These are phyloP conservation scores for Ramularia endophylla DNA, from an alignment of 2,329 filamentous ascomycete genomes.

Conservation along the genomic window DNA sequence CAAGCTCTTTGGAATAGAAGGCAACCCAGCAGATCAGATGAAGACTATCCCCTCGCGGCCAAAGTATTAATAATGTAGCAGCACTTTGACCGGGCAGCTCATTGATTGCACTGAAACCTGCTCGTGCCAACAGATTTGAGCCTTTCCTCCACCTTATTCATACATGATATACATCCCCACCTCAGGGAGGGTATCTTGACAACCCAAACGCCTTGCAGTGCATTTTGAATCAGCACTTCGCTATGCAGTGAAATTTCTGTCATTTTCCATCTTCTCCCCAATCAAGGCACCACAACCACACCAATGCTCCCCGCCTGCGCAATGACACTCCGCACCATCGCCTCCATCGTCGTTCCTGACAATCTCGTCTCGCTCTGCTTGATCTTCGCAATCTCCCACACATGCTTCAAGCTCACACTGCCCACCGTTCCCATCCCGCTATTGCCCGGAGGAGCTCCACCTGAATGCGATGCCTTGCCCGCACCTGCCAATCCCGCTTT, in stretches of 20 bases:
- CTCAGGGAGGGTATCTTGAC: too few relatives aligned
- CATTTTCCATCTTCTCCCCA: not conserved
- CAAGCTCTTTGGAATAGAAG: slow-evolving; percentile 41
- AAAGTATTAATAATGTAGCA: too few relatives aligned
- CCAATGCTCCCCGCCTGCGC: slow-evolving; percentile 48
- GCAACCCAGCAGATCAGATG: slow-evolving; percentile 39
- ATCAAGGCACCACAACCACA: slow-evolving; percentile 44
- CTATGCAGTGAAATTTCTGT: too few relatives aligned
- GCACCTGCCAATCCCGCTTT: slow-evolving; percentile 31
- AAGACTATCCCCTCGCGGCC: slow-evolving; percentile 43
- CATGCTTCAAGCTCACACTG: slow-evolving; percentile 83
- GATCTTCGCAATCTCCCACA: slow-evolving; percentile 97
- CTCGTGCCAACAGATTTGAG: too few relatives aligned
- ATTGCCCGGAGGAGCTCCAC: slow-evolving; percentile 36
- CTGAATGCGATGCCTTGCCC: slow-evolving; percentile 31
- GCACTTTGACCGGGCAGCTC: too few relatives aligned
- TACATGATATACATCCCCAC: too few relatives aligned
- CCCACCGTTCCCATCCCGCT: slow-evolving; percentile 76
- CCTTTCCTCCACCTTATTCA: too few relatives aligned
- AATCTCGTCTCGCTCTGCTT: slow-evolving; percentile 56
- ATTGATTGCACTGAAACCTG: too few relatives aligned
- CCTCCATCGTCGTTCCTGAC: slow-evolving; percentile 73
- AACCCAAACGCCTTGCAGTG: too few relatives aligned
- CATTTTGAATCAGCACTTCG: too few relatives aligned
- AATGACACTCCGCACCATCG: slow-evolving; percentile 66